Evolutionary conservation across 1,284 basidiomycete genomes (phyloP).

Genomic region (Cutaneotrichosporon cutaneum): DNA sequence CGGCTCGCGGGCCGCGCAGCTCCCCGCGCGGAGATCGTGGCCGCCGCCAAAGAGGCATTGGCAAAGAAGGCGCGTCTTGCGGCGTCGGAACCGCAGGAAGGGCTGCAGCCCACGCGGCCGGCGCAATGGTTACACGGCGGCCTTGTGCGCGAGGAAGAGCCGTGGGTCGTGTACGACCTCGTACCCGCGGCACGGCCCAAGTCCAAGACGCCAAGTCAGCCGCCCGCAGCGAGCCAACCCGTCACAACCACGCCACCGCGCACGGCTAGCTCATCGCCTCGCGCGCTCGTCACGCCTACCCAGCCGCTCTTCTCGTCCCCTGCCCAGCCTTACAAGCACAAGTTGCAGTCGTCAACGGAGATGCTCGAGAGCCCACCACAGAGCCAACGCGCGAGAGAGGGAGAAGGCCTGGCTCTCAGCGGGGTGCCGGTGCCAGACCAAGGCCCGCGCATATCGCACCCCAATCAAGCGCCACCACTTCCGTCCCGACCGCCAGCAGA

Average conservation of each 20-base stretch:
- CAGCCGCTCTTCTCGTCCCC: slow-evolving; percentile 6
- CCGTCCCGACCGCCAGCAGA: background rate
- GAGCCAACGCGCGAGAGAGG: background rate
- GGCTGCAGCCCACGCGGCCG: background rate
- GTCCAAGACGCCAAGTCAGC: background rate
- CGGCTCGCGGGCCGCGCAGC: background rate
- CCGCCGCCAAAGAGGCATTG: slow-evolving; percentile 1
- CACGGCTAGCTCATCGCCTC: background rate
- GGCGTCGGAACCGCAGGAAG: background rate
- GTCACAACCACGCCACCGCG: background rate
- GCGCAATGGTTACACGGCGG: background rate
- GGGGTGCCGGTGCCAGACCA: no score
- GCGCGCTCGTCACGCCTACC: background rate
- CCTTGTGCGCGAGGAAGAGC: slow-evolving; percentile 3
- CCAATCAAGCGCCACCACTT: background rate
- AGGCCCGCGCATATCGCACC: no score
- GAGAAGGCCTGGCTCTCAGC: background rate
- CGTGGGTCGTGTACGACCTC: slow-evolving; percentile 8
- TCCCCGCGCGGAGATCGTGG: slow-evolving; percentile 7
- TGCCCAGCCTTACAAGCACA: background rate
- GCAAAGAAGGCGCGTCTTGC: slow-evolving; percentile 1
- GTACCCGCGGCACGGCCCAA: background rate
- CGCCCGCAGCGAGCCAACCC: background rate
- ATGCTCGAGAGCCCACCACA: background rate
- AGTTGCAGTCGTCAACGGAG: background rate